Base-by-base conservation (phyloP, 2,329 filamentous ascomycete species). In the Monilinia aucupariae region DNA sequence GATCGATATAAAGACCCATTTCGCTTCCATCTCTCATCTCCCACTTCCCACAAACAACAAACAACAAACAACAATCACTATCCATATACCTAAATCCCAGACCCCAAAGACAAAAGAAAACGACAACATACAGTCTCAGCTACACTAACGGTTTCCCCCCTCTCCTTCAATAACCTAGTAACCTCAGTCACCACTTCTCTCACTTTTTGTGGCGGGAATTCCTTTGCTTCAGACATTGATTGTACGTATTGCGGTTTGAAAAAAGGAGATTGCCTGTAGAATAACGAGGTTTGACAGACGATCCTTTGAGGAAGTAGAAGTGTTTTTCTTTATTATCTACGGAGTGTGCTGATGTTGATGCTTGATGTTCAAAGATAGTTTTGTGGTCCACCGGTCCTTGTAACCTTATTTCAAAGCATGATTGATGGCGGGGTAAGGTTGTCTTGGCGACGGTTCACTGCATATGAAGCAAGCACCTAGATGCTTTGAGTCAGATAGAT, bases 71-170 rank as follows among this genome's bases (percentile, higher is more conserved):
- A n/a, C 39, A 30, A 50, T 27, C 48, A 8, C 48, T 7, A 32
- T 10, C 25, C 17, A 32, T 27, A 32, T n/a, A n/a, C n/a, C n/a
- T n/a, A n/a, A 51, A 32, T 20, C 25, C 9, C 53, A 55, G 15
- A 55, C 32, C 37, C 3, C 20, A 54, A 22, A 54, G 17, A 27
- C 20, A 54, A 34, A 54, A 13, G 20, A n/a, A 41, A 51, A 34
- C 12, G 49, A 56, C 68, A 43, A 69, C 72, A 55, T 75, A 82
- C 81, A 25, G 85, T 87, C 73, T 87, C 85, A 60, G 82, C 85
- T 45, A 87, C 80, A 64, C 80, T 82, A 66, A 87, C 77, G 41
- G 79, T 85, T 70, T 86, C 81, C 64, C 80, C 78, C 61, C 79
- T 79, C 50, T 80, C 76, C 67, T 80, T 82, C 47, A 87, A 78